Evolutionary conservation across 139 green algal genomes (phyloP).

Genomic region (Chlorella sp.): DNA sequence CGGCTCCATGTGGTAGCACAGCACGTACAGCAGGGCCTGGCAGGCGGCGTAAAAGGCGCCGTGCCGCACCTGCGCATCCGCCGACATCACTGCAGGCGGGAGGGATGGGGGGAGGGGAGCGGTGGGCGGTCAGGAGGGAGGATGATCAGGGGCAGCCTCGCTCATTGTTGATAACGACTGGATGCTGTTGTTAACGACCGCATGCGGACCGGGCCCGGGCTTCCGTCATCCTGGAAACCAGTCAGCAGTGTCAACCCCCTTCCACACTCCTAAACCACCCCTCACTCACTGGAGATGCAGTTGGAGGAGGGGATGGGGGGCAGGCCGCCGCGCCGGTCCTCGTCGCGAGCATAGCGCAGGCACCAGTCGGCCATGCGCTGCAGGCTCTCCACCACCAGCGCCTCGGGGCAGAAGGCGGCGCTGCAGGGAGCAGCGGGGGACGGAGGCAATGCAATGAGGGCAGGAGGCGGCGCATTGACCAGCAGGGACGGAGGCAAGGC

Average conservation of each 20-base stretch:
- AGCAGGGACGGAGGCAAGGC: too few species aligned
- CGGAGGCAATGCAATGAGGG: neutral
- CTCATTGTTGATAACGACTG: too few species aligned
- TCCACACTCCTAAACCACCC: neutral
- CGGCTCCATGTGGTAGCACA: slow-evolving; percentile 89
- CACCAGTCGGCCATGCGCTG: slow-evolving; percentile 46
- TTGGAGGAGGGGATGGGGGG: slow-evolving; percentile 42
- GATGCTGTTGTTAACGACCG: too few species aligned
- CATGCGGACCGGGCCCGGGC: neutral
- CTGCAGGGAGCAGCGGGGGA: slow-evolving; percentile 31
- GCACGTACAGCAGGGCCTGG: slow-evolving; percentile 87
- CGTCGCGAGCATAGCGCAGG: slow-evolving; percentile 45
- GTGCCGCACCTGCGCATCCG: slow-evolving; percentile 27
- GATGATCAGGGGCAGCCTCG: too few species aligned
- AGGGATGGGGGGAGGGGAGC: too few species aligned
- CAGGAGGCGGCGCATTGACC: too few species aligned
- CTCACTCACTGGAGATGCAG: slow-evolving; percentile 18
- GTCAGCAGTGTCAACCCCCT: neutral
- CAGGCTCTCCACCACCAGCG: slow-evolving; percentile 61
- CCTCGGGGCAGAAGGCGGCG: slow-evolving; percentile 61
- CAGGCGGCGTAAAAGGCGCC: slow-evolving; percentile 74
- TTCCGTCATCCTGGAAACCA: neutral
- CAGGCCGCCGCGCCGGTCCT: slow-evolving; percentile 45
- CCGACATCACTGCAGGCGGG: neutral
- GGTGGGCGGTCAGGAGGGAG: neutral